phyloP scores from a whole-genome alignment of 2,329 filamentous ascomycete genomes.

The Amauroascus niger region DNA sequence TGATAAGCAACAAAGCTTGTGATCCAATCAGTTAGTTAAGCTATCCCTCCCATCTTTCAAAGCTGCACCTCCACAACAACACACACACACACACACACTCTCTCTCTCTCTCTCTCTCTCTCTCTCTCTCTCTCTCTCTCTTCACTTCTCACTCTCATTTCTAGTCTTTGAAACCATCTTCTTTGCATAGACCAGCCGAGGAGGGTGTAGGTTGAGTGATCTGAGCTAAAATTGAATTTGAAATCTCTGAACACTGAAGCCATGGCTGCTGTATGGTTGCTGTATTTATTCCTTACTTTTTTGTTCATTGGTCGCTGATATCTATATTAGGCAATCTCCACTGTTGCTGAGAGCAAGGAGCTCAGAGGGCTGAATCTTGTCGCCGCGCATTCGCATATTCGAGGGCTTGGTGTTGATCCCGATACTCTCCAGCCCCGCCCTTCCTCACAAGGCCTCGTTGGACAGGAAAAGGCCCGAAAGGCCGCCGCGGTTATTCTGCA shows the following conservation, averaged over 20 bases:
- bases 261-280: slow-evolving; percentile 35
- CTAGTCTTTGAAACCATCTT: no score
- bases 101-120: no score
- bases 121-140: no score
- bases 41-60: no score
- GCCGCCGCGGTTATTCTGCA: slow-evolving; percentile 91
- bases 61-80: no score
- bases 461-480: slow-evolving; percentile 92
- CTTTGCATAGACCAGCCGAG: neutral
- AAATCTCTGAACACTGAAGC: slow-evolving; percentile 6
- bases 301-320: neutral
- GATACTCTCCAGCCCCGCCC: slow-evolving; percentile 80
- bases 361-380: slow-evolving; percentile 94
- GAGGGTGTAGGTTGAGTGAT: neutral
- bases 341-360: slow-evolving; percentile 90
- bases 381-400: slow-evolving; percentile 95
- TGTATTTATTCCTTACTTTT: no score
- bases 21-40: no score
- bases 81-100: no score
- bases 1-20: no score
- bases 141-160: no score
- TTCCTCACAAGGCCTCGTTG: slow-evolving; percentile 84
- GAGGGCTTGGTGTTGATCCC: slow-evolving; percentile 83
- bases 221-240: neutral
- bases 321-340: slow-evolving; percentile 52